Evolutionary conservation across 441 rosid genomes (phyloP).

Genomic region (Theobroma grandiflorum): DNA sequence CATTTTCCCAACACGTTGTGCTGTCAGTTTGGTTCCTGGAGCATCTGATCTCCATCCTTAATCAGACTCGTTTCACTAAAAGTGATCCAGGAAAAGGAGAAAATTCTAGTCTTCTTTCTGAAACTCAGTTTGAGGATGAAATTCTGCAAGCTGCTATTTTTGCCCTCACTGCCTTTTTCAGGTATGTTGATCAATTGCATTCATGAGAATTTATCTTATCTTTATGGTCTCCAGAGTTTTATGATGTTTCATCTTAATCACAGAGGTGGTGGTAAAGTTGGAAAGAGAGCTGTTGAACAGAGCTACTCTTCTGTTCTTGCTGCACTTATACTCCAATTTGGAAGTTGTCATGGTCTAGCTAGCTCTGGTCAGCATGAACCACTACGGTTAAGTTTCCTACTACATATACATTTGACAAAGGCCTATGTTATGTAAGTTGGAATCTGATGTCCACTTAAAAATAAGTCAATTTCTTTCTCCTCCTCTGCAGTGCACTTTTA

Average conservation of each 20-base stretch:
- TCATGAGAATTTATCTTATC: conserved; percentile 28
- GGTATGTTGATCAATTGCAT: conserved; percentile 53
- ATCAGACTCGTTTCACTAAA: conserved; percentile 60
- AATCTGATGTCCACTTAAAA: conserved; percentile 25
- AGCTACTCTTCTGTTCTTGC: conserved; percentile 92
- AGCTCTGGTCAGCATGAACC: conserved; percentile 89
- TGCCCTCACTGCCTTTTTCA: conserved; percentile 96
- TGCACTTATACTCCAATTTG: conserved; percentile 89
- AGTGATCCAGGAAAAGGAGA: conserved; percentile 76
- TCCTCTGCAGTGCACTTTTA: conserved; percentile 81
- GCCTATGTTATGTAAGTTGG: conserved; percentile 19
- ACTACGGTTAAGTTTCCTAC: conserved; percentile 57
- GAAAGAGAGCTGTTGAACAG: conserved; percentile 93
- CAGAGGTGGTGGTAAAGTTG: conserved; percentile 99
- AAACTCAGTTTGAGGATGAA: conserved; percentile 66
- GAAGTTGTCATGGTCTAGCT: conserved; percentile 94
- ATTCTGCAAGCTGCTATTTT: conserved; percentile 87
- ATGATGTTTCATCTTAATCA: conserved; percentile 40
- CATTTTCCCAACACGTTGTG: conserved; percentile 83
- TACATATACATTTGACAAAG: conserved; percentile 16
- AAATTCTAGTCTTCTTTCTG: conserved; percentile 48
- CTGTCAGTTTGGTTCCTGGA: conserved; percentile 88
- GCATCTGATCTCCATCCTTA: conserved; percentile 79
- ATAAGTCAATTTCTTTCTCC: conserved; percentile 20
- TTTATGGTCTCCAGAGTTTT: conserved; percentile 29